Evolutionary conservation across 495 filamentous ascomycete species (phyloP), one percentile per base, ranked within the genome.

Genomic region (Aspergillus wentii): DNA sequence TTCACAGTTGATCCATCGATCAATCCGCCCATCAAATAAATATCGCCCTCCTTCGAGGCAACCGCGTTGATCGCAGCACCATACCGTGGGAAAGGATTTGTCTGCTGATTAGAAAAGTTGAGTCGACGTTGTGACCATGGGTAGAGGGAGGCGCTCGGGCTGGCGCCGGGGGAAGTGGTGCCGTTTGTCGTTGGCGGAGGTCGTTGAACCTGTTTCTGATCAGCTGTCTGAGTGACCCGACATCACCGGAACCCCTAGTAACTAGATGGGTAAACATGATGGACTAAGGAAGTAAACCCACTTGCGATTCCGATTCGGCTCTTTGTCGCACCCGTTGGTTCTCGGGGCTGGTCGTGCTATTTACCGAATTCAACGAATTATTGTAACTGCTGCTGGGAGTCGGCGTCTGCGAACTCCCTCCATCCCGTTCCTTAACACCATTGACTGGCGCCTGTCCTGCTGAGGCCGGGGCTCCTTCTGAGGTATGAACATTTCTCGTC

Each of bases 1-100:
- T 94, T 95, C 10, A 97, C 92, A 0, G 86, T 94, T 7, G 87
- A 85, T 29, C 89, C 89, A 54, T 94, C 88, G 49, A 97, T 86
- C 38, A 99, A 62, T 30, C 94, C 94, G 29, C 94, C 94, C 91
- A 99, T 97, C 50, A 99, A 74, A 52, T 97, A 99, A 32, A 99
- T 85, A 53, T 94, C 86, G 31, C 94, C 94, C 63, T 99, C 94
- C 59, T 96, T 97, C 6, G 90, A 94, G 13, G 90, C 81, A 10
- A 85, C 72, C 0, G 89, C 75, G 59, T 97, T 99, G 61, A 95
- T 89, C 7, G 94, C 94, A 29, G 94, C 89, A 54, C 94, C 94
- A 75, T 97, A 97, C 55, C 94, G 81, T 8, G 94, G 94, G 56
- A 99, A 97, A 2, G 94, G 92, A 44, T 85, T 90, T 8, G 84